Base-by-base conservation (phyloP, 106 monocot species). In the Dioscorea alata region DNA sequence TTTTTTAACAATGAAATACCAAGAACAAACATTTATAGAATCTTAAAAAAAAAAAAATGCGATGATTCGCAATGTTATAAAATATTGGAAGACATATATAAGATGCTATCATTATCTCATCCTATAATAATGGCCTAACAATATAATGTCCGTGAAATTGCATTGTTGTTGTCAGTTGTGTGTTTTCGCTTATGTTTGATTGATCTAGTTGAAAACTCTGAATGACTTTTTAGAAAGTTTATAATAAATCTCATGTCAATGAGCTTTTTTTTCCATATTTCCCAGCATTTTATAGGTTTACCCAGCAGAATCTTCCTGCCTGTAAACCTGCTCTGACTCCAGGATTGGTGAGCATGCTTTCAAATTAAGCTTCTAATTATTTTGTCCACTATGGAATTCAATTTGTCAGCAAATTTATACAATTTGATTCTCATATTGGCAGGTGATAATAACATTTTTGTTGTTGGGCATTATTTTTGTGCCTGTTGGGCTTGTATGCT, bases 381-480 rank as follows among this genome's bases (percentile, higher is more conserved):
- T 19, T 57, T 69, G 34, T 20, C 33, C 15, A 49, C 57, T 20
- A 58, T 69, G 42, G 42, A 42, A 3, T 42, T 42, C 5, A 42
- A 42, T 5, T 10, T 42, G 42, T 42, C 42, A 6, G 2, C 42
- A 3, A 42, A 42, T 42, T 42, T 42, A 42, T 42, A 10, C 10
- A 5, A 3, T 42, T 3, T 42, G 42, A 0, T 73, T 16, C 76
- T 49, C 59, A 33, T 28, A 28, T 66, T 34, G 53, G 14, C 82
- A 97, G 96, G 84, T 92, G 17, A 92, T 97, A 69, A 64, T 76
- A n/a, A 65, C 73, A 59, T 97, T 97, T 84, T 60, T 97, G 24
- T 12, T 97, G 67, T 48, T 75, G 31, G 92, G 92, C 21, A 61
- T 87, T 61, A 61, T 80, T 61, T 84, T 89, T 68, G 52, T 91